Evolutionary conservation across 768 basidiomycete species (phyloP), one percentile per base, ranked within the genome.

Genomic region (Cyathus striatus): DNA sequence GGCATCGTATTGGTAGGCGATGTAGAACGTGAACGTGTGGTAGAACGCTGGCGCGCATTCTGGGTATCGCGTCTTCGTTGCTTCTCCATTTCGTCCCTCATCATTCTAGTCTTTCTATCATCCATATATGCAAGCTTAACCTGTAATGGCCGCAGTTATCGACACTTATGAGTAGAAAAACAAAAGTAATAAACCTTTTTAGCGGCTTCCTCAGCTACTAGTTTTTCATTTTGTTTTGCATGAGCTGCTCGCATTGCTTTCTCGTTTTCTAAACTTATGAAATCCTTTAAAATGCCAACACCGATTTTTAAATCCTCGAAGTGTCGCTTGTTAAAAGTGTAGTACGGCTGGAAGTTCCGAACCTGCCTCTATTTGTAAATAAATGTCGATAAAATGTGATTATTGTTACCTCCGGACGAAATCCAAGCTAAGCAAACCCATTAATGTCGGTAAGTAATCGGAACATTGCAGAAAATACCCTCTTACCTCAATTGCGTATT

Each of bases 121-220:
- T 92, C 90, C 53, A 89, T 70, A 56, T 78, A 90, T 1, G 83
- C 83, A 39, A 89, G 61, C 57, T 81, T 86, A n/a, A 86, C 80
- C 89, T 90, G 49, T 2, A 42, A 30, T 30, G 27, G 27, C 14
- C 16, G 14, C 40, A 17, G 37, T 20, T 7, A 10, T 35, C 27
- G n/a, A 25, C 16, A 25, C 16, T 14, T 12, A 14, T 12, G 40
- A 25, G 10, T n/a, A 26, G 24, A n/a, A 40, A 12, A 18, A 14
- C 7, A 25, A 18, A 40, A 21, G 35, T 36, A 6, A 53, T 53
- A 20, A 41, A 81, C 88, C 65, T 78, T 81, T 46, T 77, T 68
- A 23, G 78, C 73, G 6, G 66, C 78, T 5, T 66, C 71, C 17
- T 73, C 74, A 35, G 64, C 68, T 0, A 70, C 77, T 0, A 74